These are phyloP conservation scores for Ministeria vibrans DNA, from an alignment of 78 protist species.

Conservation along the genomic window DNA sequence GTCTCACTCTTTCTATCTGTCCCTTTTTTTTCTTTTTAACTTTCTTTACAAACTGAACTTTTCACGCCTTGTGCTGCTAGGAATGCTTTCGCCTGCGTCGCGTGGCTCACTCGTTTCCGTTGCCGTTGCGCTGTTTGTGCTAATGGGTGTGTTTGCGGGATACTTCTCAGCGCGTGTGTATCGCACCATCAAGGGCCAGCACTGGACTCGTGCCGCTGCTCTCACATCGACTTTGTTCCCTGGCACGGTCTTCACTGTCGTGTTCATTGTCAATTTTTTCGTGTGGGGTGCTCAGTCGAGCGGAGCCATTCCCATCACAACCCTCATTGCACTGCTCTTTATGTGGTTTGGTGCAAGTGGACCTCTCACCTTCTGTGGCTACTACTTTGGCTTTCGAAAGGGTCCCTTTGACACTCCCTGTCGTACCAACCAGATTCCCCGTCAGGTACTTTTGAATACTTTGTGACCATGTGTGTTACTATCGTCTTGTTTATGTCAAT, in stretches of 20 bases:
- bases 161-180: slow-evolving; percentile 71
- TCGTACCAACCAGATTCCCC: slow-evolving; percentile 83
- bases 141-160: slow-evolving; percentile 75
- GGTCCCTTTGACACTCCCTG: slow-evolving; percentile 55
- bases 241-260: slow-evolving; percentile 44
- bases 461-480: no score
- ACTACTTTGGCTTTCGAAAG: slow-evolving; percentile 76
- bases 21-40: no score
- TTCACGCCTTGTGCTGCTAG: slow-evolving; percentile 78
- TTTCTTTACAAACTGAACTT: no score
- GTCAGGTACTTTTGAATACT: no score
- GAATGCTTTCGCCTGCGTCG: slow-evolving; percentile 93
- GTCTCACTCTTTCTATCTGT: background rate
- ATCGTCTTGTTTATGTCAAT: slow-evolving; percentile 10
- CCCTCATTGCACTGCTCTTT: slow-evolving; percentile 53
- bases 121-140: slow-evolving; percentile 71
- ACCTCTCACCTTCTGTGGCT: slow-evolving; percentile 87
- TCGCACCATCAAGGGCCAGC: slow-evolving; percentile 57
- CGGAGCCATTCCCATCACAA: slow-evolving; percentile 77
- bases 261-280: slow-evolving; percentile 71
- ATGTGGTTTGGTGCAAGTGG: slow-evolving; percentile 88
- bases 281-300: slow-evolving; percentile 69
- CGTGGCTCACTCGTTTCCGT: slow-evolving; percentile 83
- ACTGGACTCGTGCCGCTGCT: slow-evolving; percentile 68
- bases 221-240: slow-evolving; percentile 12